phyloP scores from a whole-genome alignment of 1,284 basidiomycete species.

The Chondrostereum purpureum region DNA sequence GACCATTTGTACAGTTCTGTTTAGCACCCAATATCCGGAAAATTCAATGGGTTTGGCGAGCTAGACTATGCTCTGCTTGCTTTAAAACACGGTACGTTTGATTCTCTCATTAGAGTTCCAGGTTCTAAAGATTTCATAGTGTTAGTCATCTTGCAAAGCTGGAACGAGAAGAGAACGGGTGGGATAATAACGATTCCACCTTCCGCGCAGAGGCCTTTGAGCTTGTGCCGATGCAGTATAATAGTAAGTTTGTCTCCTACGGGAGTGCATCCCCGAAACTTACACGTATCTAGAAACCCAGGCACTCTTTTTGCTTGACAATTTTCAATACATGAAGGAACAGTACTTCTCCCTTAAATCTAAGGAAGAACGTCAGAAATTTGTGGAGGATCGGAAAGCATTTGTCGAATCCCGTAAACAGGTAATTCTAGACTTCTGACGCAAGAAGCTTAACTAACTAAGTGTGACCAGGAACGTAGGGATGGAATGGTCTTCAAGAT shows the following conservation, averaged over 20 bases:
- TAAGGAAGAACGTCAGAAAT: background rate
- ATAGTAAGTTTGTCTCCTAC: background rate
- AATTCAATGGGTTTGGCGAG: slow-evolving; percentile 22
- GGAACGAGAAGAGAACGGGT: background rate
- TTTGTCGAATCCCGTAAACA: too few species aligned
- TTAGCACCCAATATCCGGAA: slow-evolving; percentile 16
- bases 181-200: background rate
- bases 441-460: background rate
- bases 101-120: slow-evolving; percentile 3
- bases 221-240: background rate
- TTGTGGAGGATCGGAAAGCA: too few species aligned
- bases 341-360: background rate
- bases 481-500: background rate
- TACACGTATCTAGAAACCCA: background rate
- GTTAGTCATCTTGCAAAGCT: background rate
- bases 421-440: too few species aligned
- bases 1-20: slow-evolving; percentile 18
- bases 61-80: slow-evolving; percentile 23
- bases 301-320: background rate
- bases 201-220: background rate
- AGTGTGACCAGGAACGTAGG: background rate
- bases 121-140: background rate
- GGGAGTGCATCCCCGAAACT: background rate
- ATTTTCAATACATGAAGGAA: background rate
- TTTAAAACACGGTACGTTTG: slow-evolving; percentile 18